These are phyloP conservation scores for Seminavis robusta DNA, from an alignment of 108 stramenopile species.

Conservation along the genomic window DNA sequence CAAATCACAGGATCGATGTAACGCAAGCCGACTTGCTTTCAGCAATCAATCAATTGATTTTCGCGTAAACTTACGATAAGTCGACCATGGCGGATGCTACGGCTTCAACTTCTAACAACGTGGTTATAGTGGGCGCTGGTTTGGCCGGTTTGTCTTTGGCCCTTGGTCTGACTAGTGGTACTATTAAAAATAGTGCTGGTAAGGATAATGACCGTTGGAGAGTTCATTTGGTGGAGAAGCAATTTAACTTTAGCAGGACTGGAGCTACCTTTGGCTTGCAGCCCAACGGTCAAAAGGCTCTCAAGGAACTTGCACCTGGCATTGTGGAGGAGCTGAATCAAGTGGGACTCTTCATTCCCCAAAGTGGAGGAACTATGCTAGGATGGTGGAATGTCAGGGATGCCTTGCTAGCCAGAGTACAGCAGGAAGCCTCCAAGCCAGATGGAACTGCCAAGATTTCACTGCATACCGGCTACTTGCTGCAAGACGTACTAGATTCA, in stretches of 20 bases:
- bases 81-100: no score
- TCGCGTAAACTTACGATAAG: no score
- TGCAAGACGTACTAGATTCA: neutral
- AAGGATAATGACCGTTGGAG: neutral
- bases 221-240: conserved; percentile 16
- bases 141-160: conserved; percentile 25
- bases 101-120: no score
- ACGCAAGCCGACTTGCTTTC: no score
- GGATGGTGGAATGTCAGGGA: conserved; percentile 30
- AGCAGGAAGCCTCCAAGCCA: neutral
- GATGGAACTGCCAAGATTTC: neutral
- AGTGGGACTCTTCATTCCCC: conserved; percentile 10
- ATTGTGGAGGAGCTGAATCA: conserved; percentile 10
- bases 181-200: neutral
- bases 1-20: no score
- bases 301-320: conserved; percentile 18
- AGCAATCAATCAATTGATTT: no score
- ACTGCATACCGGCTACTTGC: conserved; percentile 4
- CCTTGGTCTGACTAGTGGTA: no score
- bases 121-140: conserved; percentile 28
- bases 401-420: conserved; percentile 18
- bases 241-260: conserved; percentile 3
- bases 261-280: conserved; percentile 33
- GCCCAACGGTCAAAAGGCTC: conserved; percentile 21
- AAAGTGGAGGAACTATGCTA: conserved; percentile 13